These are phyloP conservation scores for Penicillium sp. DNA, from an alignment of 2,329 filamentous ascomycete species.

Conservation along the genomic window DNA sequence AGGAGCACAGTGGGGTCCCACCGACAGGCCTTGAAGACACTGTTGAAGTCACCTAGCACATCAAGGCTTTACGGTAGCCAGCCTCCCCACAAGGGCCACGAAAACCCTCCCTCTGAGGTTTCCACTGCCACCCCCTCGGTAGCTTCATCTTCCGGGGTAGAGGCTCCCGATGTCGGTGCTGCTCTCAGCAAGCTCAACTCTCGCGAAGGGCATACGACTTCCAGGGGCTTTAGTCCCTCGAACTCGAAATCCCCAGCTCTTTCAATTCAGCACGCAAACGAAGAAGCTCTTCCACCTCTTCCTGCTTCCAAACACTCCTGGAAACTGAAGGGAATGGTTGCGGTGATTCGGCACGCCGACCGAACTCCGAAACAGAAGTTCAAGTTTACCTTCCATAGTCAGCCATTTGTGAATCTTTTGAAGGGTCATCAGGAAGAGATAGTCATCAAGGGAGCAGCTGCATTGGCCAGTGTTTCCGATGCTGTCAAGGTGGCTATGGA, in stretches of 20 bases:
- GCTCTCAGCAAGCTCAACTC: slow-evolving; percentile 18
- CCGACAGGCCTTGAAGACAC: slow-evolving; percentile 55
- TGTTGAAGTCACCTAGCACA: slow-evolving; percentile 67
- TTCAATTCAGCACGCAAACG: slow-evolving; percentile 26
- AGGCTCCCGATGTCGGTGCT: slow-evolving; percentile 27
- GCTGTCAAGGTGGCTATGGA: slow-evolving; percentile 80
- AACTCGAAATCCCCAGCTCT: slow-evolving; percentile 29
- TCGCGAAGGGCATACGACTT: slow-evolving; percentile 24
- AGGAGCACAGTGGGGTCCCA: slow-evolving; percentile 46
- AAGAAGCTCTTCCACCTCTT: slow-evolving; percentile 49
- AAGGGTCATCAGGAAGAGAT: slow-evolving; percentile 97
- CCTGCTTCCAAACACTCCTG: slow-evolving; percentile 86
- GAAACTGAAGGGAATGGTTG: slow-evolving; percentile 97
- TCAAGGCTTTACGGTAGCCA: slow-evolving; percentile 57
- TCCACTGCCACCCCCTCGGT: slow-evolving; percentile 31
- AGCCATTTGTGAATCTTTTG: slow-evolving; percentile 90
- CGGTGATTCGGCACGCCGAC: slow-evolving; percentile 93
- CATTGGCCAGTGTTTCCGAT: slow-evolving; percentile 81
- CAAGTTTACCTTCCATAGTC: slow-evolving; percentile 98
- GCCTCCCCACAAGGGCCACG: slow-evolving; percentile 42
- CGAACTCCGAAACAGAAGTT: slow-evolving; percentile 98
- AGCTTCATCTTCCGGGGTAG: slow-evolving; percentile 36
- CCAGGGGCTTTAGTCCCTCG: slow-evolving; percentile 25
- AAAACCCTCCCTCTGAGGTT: slow-evolving; percentile 49
- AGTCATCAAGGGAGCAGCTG: slow-evolving; percentile 85